Evolutionary conservation across 306 rosid genomes (phyloP).

Genomic region (Neltuma alba): DNA sequence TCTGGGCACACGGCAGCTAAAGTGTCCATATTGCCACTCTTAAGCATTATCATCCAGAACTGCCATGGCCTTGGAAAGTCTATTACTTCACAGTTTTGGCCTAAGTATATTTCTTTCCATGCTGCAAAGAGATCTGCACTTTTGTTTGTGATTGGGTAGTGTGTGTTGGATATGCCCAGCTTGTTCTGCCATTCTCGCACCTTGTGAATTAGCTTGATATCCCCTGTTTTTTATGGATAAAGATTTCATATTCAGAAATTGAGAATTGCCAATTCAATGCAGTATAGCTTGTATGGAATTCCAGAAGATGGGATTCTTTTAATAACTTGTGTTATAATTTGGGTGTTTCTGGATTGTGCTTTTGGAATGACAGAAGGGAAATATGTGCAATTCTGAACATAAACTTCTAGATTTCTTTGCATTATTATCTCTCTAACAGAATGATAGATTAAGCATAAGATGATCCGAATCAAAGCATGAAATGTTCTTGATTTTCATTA

Average conservation of each 20-base stretch:
- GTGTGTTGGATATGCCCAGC: conserved; percentile 24
- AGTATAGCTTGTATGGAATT: neutral
- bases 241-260: neutral
- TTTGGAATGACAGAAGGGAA: neutral
- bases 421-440: no score
- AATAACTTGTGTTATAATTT: neutral
- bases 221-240: conserved; percentile 12
- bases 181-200: conserved; percentile 43
- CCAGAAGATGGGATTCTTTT: neutral
- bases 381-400: neutral
- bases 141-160: neutral
- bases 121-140: conserved; percentile 42
- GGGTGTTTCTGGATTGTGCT: neutral
- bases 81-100: conserved; percentile 47
- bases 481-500: no score
- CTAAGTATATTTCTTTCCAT: conserved; percentile 52
- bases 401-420: neutral
- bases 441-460: no score
- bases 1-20: conserved; percentile 56
- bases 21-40: conserved; percentile 69
- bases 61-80: conserved; percentile 62
- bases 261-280: neutral
- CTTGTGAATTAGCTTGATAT: conserved; percentile 24
- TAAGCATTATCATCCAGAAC: conserved; percentile 72
- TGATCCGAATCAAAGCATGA: no score